Percentiles rank a stretch among this genome's conserved stretches.
Conservation (phyloP, 2,329 filamentous ascomycete species). For the Exutisphaerella laricina region DNA sequence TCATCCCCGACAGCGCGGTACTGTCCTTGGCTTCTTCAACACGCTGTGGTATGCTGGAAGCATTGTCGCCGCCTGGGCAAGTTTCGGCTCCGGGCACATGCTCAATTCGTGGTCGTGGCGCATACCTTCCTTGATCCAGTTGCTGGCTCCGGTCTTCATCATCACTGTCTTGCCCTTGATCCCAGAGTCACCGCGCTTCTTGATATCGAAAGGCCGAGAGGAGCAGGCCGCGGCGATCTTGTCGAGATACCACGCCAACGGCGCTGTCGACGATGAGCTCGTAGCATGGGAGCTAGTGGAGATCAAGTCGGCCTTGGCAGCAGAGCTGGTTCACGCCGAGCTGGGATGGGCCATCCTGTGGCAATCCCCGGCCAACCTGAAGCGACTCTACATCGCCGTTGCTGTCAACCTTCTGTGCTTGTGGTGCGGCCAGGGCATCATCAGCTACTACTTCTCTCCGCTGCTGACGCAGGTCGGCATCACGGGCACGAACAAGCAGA, state of each 20-base stretch:
- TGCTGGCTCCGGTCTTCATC: slow-evolving; percentile 15
- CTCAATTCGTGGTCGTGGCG: slow-evolving; percentile 26
- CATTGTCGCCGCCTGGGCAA: slow-evolving; percentile 22
- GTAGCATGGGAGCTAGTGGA: slow-evolving; percentile 62
- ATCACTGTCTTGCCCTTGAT: slow-evolving; percentile 10
- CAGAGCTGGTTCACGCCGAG: slow-evolving; percentile 47
- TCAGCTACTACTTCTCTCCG: slow-evolving; percentile 29
- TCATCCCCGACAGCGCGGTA: slow-evolving; percentile 1
- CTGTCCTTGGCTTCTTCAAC: slow-evolving; percentile 2
- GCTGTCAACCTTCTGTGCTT: slow-evolving; percentile 35
- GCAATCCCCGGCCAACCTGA: slow-evolving; percentile 26
- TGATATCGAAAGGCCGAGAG: slow-evolving; percentile 9
- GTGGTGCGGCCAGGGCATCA: slow-evolving; percentile 38
- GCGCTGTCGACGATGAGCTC: slow-evolving; percentile 52
- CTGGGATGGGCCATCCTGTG: slow-evolving; percentile 30
- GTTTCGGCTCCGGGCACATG: slow-evolving; percentile 22
- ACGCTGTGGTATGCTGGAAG: slow-evolving; percentile 8
- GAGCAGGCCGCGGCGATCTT: slow-evolving; percentile 34
- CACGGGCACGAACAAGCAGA: slow-evolving; percentile 31
- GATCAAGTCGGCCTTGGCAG: slow-evolving; percentile 52
- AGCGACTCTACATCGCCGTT: slow-evolving; percentile 35
- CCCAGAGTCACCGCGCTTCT: slow-evolving; percentile 15
- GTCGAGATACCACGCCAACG: slow-evolving; percentile 60
- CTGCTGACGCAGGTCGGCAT: slow-evolving; percentile 37
- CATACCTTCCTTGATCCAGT: slow-evolving; percentile 25